A percentile compares a stretch with the other conserved stretches of the same genome.
Conservation (phyloP, 208 protist species). For the Herpetomonas tarakana region DNA sequence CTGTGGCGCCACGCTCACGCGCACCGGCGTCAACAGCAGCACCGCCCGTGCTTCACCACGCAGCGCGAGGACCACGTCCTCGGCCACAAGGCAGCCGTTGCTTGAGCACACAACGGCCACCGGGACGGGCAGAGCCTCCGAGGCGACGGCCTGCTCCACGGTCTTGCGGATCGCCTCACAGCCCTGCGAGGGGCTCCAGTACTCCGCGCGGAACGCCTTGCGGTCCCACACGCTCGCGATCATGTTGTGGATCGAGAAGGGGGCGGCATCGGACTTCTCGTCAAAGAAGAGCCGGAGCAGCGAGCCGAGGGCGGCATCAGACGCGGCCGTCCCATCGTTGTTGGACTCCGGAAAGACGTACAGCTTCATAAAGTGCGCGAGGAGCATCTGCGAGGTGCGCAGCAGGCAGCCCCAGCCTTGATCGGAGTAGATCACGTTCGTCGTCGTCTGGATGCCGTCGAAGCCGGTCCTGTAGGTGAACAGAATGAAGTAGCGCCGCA, state of each 20-base stretch:
- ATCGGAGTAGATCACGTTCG: slow-evolving; percentile 33
- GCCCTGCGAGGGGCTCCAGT: slow-evolving; percentile 75
- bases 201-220: slow-evolving; percentile 46
- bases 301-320: neutral
- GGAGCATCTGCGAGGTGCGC: slow-evolving; percentile 78
- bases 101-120: slow-evolving; percentile 37
- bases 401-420: slow-evolving; percentile 82
- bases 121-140: slow-evolving; percentile 23
- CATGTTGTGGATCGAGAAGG: slow-evolving; percentile 74
- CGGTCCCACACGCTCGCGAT: slow-evolving; percentile 31
- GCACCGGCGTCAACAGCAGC: slow-evolving; percentile 60
- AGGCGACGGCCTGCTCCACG: slow-evolving; percentile 33
- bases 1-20: slow-evolving; percentile 27
- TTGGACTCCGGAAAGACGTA: slow-evolving; percentile 17
- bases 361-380: slow-evolving; percentile 57
- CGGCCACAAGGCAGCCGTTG: slow-evolving; percentile 38
- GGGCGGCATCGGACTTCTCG: slow-evolving; percentile 22
- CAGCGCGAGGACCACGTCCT: slow-evolving; percentile 37
- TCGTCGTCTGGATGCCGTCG: slow-evolving; percentile 28
- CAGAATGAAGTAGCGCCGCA: slow-evolving; percentile 42
- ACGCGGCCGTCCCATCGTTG: neutral
- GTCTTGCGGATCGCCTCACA: slow-evolving; percentile 60
- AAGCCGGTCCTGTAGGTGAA: slow-evolving; percentile 79
- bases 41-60: slow-evolving; percentile 13
- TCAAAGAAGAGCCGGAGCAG: slow-evolving; percentile 48